These are phyloP conservation scores for Casuarina glauca DNA, from an alignment of 306 rosid species.

Conservation along the genomic window DNA sequence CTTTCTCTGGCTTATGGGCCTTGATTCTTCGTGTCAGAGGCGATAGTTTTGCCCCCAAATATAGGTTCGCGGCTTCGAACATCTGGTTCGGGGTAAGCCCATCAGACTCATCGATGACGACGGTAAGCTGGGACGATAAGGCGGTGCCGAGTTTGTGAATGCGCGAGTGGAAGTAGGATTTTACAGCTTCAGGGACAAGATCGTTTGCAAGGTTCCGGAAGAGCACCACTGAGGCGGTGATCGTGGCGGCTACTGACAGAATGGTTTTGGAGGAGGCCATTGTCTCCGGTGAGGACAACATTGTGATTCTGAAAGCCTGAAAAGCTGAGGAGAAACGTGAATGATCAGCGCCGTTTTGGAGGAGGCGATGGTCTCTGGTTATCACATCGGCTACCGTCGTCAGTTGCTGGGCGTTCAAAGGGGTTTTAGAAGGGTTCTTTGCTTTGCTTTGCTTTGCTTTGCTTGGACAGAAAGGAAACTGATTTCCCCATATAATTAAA, in stretches of 20 bases:
- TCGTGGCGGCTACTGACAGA: constrained; percentile 43
- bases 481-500: neutral
- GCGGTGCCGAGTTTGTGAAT: constrained; percentile 32
- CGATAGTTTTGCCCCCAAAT: constrained; percentile 38
- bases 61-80: constrained; percentile 48
- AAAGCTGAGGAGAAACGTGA: too few relatives aligned
- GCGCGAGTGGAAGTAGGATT: constrained; percentile 20
- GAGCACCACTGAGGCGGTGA: constrained; percentile 43
- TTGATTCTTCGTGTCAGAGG: constrained; percentile 30
- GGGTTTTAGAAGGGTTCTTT: neutral
- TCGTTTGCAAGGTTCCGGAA: constrained; percentile 34
- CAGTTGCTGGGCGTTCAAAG: neutral
- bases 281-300: constrained; percentile 26
- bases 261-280: constrained; percentile 25
- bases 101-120: constrained; percentile 51
- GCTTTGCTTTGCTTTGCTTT: neutral
- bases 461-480: constrained; percentile 12
- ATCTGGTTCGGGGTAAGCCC: constrained; percentile 47
- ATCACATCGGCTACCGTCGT: too few relatives aligned
- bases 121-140: constrained; percentile 35
- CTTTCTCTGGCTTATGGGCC: constrained; percentile 42
- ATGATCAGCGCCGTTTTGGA: too few relatives aligned
- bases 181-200: constrained; percentile 41
- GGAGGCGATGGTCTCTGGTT: too few relatives aligned
- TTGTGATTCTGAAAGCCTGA: neutral